A percentile compares a stretch with the other conserved stretches of the same genome.
phyloP scores from a whole-genome alignment of 495 filamentous ascomycete species.

The Terfezia boudieri region DNA sequence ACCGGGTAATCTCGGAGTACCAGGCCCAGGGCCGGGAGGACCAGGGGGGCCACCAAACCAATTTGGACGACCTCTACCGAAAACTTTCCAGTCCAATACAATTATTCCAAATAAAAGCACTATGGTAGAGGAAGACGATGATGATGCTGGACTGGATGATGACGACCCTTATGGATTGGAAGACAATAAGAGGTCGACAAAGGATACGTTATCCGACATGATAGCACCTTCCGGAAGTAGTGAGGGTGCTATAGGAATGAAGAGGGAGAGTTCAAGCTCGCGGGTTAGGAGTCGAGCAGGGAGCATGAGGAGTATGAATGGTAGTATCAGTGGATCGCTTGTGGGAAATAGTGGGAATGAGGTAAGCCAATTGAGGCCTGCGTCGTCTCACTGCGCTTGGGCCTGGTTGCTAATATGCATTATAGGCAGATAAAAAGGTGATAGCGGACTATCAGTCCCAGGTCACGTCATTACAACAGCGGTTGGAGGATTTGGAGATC shows the following conservation, averaged over 20 bases:
- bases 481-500: slow-evolving; percentile 47
- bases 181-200: slow-evolving; percentile 19
- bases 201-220: neutral
- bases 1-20: slow-evolving; percentile 3
- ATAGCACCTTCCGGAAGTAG: neutral
- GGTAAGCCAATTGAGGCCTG: neutral
- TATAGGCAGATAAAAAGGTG: slow-evolving; percentile 42
- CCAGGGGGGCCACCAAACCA: slow-evolving; percentile 19
- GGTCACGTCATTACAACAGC: slow-evolving; percentile 49
- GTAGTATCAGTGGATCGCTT: slow-evolving; percentile 5
- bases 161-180: slow-evolving; percentile 42
- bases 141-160: slow-evolving; percentile 34
- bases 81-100: slow-evolving; percentile 84
- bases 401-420: neutral
- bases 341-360: neutral
- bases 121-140: slow-evolving; percentile 92
- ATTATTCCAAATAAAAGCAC: slow-evolving; percentile 96
- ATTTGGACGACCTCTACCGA: slow-evolving; percentile 47
- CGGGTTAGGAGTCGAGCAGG: neutral
- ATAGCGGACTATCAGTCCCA: slow-evolving; percentile 58
- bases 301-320: slow-evolving; percentile 13
- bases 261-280: slow-evolving; percentile 5
- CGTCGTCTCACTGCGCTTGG: neutral
- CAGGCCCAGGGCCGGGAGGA: slow-evolving; percentile 4
- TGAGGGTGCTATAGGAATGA: neutral